Evolutionary conservation across 1,284 basidiomycete species (phyloP).

Genomic region (Ceratobasidium sp.): DNA sequence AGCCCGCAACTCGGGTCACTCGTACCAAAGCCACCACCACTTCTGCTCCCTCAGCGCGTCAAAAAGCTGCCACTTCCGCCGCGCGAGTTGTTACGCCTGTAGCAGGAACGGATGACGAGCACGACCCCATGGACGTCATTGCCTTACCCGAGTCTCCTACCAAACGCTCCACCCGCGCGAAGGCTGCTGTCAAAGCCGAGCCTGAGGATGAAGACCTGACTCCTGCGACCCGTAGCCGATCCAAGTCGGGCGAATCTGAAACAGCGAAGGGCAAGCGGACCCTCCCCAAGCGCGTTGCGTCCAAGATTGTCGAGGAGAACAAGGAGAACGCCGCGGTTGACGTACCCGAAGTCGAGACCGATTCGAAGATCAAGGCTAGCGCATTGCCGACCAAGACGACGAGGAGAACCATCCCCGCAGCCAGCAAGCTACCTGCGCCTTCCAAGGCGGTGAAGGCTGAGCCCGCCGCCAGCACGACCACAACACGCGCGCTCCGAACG

Average conservation of each 20-base stretch:
- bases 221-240: slow-evolving; percentile 30
- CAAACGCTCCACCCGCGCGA: slow-evolving; percentile 36
- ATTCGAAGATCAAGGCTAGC: slow-evolving; percentile 34
- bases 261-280: slow-evolving; percentile 35
- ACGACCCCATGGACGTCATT: slow-evolving; percentile 41
- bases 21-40: slow-evolving; percentile 22
- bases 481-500: slow-evolving; percentile 39
- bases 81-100: slow-evolving; percentile 25
- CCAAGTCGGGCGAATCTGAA: slow-evolving; percentile 38
- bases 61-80: slow-evolving; percentile 12
- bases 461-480: slow-evolving; percentile 11
- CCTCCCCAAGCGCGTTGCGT: slow-evolving; percentile 21
- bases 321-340: slow-evolving; percentile 42
- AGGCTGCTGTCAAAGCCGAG: slow-evolving; percentile 24
- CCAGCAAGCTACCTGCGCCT: slow-evolving; percentile 33
- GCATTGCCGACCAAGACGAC: slow-evolving; percentile 41
- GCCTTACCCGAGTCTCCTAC: slow-evolving; percentile 38
- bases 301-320: slow-evolving; percentile 39
- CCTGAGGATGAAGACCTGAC: slow-evolving; percentile 31
- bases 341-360: slow-evolving; percentile 22
- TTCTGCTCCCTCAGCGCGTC: slow-evolving; percentile 9
- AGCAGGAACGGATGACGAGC: slow-evolving; percentile 13
- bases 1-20: slow-evolving; percentile 24
- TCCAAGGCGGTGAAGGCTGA: slow-evolving; percentile 26
- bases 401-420: slow-evolving; percentile 2